Evolutionary conservation across 768 basidiomycete genomes (phyloP), one percentile per base, ranked within the genome.

Genomic region (Russula emetica): DNA sequence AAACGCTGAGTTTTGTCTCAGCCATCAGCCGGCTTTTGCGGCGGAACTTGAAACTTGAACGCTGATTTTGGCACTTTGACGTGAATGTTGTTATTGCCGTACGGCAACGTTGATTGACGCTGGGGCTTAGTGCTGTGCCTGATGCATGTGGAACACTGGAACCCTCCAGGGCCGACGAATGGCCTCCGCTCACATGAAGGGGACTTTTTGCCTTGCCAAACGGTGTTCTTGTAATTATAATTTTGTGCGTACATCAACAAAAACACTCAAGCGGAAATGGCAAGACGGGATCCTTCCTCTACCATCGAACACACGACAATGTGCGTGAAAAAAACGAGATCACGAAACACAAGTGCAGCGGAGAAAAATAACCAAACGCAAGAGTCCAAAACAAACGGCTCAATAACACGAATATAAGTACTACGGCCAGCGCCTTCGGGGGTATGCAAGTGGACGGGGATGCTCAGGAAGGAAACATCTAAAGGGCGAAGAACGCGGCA

Each of bases 401-500:
- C 38, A 59, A 26, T 36, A 58, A 45, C 67, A 54, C 47, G 44
- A 62, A 53, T 40, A 36, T 58, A 60, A 60, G n/a, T 32, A 67
- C 30, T 42, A 50, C 34, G 58, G 20, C 50, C 63, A 42, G 38
- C 40, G 16, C 40, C 42, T 52, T 52, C 14, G 59, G 55, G 60
- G 59, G 60, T 61, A 65, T 60, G 52, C 42, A 63, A 55, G 8
- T 5, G 50, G 52, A 57, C 51, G 55, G 18, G n/a, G n/a, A 8
- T 22, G 8, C 34, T 11, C 38, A 42, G 1, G 6, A 55, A 59
- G 5, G 2, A 2, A 22, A 9, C 40, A 52, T 63, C 79, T 77
- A 85, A 63, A 85, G 72, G 64, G 66, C 66, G 62, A 78, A 73
- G 64, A 74, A 64, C 13, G 75, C 71, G 13, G 83, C 79, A 64